These are phyloP conservation scores for Tillandsia leiboldiana DNA, from an alignment of 176 grass and related monocot species.

Conservation along the genomic window DNA sequence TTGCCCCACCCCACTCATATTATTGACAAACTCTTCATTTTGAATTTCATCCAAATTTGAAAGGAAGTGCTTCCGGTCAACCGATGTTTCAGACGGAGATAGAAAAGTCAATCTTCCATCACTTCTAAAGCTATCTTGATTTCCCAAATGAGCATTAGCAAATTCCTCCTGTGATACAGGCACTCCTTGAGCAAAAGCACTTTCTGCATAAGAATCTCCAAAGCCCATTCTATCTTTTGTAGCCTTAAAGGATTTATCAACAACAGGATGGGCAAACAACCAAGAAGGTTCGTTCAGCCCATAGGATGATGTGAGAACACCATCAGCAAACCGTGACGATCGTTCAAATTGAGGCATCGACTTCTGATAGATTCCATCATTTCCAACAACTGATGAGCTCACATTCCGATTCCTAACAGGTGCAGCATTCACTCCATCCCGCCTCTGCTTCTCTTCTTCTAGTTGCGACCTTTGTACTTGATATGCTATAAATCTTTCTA, in stretches of 20 bases:
- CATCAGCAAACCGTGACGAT: conserved; percentile 24
- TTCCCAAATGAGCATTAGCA: conserved; percentile 29
- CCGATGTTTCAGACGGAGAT: conserved; percentile 46
- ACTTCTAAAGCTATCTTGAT: conserved; percentile 1
- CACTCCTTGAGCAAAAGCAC: conserved; percentile 43
- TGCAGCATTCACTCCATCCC: conserved; percentile 44
- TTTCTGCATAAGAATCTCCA: conserved; percentile 41
- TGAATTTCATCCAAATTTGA: conserved; percentile 41
- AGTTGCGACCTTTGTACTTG: conserved; percentile 48
- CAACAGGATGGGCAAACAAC: conserved; percentile 39
- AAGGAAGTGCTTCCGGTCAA: conserved; percentile 49
- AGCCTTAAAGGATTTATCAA: conserved; percentile 40
- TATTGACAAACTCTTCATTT: conserved; percentile 47
- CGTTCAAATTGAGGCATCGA: conserved; percentile 43
- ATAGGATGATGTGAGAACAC: conserved; percentile 39
- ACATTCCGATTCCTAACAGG: conserved; percentile 44
- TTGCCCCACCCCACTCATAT: conserved; percentile 18
- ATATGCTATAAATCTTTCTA: conserved; percentile 13
- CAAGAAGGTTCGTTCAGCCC: conserved; percentile 56
- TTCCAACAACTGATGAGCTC: conserved; percentile 41
- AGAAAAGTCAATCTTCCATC: conserved; percentile 18
- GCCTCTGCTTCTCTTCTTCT: conserved; percentile 72
- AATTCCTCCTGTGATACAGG: conserved; percentile 31
- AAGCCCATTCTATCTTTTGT: conserved; percentile 37
- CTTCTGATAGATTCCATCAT: conserved; percentile 51